These are phyloP conservation scores for Spatholobus suberectus DNA, from an alignment of 306 rosid genomes.

Conservation along the genomic window DNA sequence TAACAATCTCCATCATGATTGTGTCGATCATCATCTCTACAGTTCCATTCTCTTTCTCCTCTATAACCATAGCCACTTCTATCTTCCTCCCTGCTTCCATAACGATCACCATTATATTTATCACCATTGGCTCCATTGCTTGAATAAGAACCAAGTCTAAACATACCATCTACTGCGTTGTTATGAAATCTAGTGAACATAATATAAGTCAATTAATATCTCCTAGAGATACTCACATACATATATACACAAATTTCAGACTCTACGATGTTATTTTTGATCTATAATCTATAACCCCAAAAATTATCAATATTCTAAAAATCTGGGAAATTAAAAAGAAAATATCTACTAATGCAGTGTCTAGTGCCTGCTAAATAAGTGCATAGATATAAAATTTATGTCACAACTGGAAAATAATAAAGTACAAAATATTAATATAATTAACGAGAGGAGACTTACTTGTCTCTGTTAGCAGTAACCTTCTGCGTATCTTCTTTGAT, in stretches of 20 bases:
- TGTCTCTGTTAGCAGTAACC: constrained; percentile 88
- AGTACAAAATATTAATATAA: constrained; percentile 18
- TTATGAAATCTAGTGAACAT: constrained; percentile 76
- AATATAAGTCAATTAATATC: constrained; percentile 40
- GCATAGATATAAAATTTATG: not conserved
- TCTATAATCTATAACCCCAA: constrained; percentile 30
- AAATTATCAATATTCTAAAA: constrained; percentile 16
- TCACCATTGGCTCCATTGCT: constrained; percentile 68
- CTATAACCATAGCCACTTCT: constrained; percentile 74
- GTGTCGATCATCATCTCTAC: constrained; percentile 77
- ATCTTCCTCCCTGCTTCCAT: constrained; percentile 76
- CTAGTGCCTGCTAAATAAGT: too few species aligned
- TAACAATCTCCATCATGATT: constrained; percentile 87
- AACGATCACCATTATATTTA: constrained; percentile 80
- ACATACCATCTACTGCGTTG: constrained; percentile 75
- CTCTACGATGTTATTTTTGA: too few species aligned
- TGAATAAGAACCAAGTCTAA: constrained; percentile 73
- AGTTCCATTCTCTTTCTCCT: constrained; percentile 82
- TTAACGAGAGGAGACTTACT: constrained; percentile 57
- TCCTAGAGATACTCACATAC: constrained; percentile 29
- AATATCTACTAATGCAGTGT: not conserved
- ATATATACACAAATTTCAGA: not conserved
- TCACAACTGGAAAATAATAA: not conserved
- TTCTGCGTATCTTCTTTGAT: constrained; percentile 84
- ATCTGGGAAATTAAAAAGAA: not conserved